Evolutionary conservation across 2,329 filamentous ascomycete genomes (phyloP).

Genomic region (Xylariaceae sp.): DNA sequence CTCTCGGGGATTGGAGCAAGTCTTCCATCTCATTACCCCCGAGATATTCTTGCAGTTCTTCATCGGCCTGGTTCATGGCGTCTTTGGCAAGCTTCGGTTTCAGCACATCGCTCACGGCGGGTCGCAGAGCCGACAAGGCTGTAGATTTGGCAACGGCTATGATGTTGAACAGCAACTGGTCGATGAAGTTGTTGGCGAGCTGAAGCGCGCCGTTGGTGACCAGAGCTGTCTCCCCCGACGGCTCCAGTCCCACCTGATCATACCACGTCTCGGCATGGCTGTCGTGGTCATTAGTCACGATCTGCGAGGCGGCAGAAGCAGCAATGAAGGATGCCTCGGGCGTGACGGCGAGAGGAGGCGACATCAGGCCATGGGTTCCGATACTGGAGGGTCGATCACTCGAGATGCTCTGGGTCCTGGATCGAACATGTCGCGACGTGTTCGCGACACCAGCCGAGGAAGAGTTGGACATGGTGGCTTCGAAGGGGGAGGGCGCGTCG

Average conservation of each 20-base stretch:
- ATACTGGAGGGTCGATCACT: constrained; percentile 62
- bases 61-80: constrained; percentile 73
- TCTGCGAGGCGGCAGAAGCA: constrained; percentile 78
- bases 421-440: constrained; percentile 23
- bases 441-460: constrained; percentile 11
- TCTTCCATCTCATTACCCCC: constrained; percentile 73
- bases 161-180: constrained; percentile 87
- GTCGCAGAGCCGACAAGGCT: constrained; percentile 63
- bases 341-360: constrained; percentile 60
- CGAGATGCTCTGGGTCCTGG: constrained; percentile 57
- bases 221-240: constrained; percentile 59
- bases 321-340: constrained; percentile 86
- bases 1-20: constrained; percentile 45
- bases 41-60: constrained; percentile 81
- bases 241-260: constrained; percentile 59
- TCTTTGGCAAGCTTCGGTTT: constrained; percentile 84
- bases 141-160: constrained; percentile 76
- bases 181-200: constrained; percentile 85
- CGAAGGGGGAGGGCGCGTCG: constrained; percentile 9
- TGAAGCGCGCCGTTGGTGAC: constrained; percentile 67
- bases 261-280: constrained; percentile 62
- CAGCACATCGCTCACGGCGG: constrained; percentile 77
- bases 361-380: constrained; percentile 46
- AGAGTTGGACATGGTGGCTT: constrained; percentile 18
- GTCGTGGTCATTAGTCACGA: constrained; percentile 83